These are phyloP conservation scores for Starmera dryadoides DNA, from an alignment of 805 yeast species.

Conservation along the genomic window DNA sequence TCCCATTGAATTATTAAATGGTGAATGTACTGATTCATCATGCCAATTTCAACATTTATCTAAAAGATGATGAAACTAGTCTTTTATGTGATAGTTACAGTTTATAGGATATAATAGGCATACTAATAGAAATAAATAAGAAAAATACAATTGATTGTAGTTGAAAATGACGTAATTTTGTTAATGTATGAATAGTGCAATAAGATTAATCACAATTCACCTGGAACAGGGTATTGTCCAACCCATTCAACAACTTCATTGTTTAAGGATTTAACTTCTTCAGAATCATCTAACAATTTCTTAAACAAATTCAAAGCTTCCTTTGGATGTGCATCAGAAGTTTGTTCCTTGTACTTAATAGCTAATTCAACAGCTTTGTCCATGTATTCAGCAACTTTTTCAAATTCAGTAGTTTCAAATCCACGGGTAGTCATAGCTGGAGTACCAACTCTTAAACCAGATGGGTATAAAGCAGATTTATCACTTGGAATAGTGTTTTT, in stretches of 20 bases:
- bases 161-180: no score
- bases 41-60: constrained; percentile 18
- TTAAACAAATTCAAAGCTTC: constrained; percentile 64
- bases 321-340: constrained; percentile 51
- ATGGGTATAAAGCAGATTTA: constrained; percentile 90
- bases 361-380: constrained; percentile 73
- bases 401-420: constrained; percentile 70
- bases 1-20: constrained; percentile 16
- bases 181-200: no score
- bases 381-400: constrained; percentile 71
- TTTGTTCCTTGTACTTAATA: constrained; percentile 48
- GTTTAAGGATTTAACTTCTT: constrained; percentile 52
- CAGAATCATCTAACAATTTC: constrained; percentile 55
- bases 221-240: constrained; percentile 79
- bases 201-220: no score
- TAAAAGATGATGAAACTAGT: no score
- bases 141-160: no score
- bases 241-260: constrained; percentile 69
- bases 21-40: constrained; percentile 12
- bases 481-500: constrained; percentile 97
- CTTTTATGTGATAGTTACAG: no score
- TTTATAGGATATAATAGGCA: no score
- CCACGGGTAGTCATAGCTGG: constrained; percentile 99
- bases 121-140: no score
- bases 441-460: constrained; percentile 94